A percentile compares a stretch with the other conserved stretches of the same genome.
Conservation (phyloP, 768 basidiomycete species). For the Pisolithus sp. region DNA sequence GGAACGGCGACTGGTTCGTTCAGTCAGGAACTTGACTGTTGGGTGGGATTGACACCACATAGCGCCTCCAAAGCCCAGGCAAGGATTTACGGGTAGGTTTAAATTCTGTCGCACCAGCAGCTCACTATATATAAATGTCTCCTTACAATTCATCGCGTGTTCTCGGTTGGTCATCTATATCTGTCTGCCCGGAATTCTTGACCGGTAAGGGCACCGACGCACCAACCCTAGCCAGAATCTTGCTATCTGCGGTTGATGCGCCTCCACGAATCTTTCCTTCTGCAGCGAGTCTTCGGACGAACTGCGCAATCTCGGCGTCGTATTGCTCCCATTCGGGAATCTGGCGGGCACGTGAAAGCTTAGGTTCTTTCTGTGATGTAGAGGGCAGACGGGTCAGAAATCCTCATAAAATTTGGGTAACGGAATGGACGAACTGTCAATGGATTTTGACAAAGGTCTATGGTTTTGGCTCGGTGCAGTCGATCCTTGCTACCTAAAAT, state of each 20-base stretch:
- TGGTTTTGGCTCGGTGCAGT: slow-evolving; percentile 74
- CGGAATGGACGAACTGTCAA: slow-evolving; percentile 60
- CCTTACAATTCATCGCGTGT: background rate
- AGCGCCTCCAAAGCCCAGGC: no score
- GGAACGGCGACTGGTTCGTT: no score
- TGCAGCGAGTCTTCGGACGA: slow-evolving; percentile 66
- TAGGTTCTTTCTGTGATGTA: slow-evolving; percentile 83
- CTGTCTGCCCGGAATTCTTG: background rate
- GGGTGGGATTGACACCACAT: no score
- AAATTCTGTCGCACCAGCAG: no score
- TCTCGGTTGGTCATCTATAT: background rate
- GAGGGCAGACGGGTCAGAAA: background rate
- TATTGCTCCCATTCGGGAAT: slow-evolving; percentile 98
- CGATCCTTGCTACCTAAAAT: slow-evolving; percentile 72
- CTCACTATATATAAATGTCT: no score
- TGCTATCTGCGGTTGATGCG: slow-evolving; percentile 61
- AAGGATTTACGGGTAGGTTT: no score
- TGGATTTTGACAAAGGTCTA: slow-evolving; percentile 96
- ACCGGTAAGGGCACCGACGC: slow-evolving; percentile 9
- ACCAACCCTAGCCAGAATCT: slow-evolving; percentile 53
- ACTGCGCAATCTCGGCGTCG: slow-evolving; percentile 81
- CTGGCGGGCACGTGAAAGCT: slow-evolving; percentile 83
- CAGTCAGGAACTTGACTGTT: no score
- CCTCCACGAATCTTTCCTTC: slow-evolving; percentile 64
- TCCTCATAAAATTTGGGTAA: background rate